Evolutionary conservation across 306 rosid genomes (phyloP).

Genomic region (Acacia confusa): DNA sequence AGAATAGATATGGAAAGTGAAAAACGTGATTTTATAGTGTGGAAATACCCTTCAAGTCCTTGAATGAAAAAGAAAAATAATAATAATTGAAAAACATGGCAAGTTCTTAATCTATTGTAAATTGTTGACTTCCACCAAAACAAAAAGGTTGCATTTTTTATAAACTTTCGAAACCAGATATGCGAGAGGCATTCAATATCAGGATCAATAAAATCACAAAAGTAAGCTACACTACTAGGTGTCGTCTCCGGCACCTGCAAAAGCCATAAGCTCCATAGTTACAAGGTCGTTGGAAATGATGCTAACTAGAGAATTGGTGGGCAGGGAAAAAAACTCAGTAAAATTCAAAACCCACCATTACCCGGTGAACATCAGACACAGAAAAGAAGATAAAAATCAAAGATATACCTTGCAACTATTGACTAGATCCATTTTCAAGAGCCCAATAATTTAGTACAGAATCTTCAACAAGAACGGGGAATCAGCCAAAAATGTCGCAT

Average conservation of each 20-base stretch:
- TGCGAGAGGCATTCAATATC: not conserved
- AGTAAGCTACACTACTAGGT: not conserved
- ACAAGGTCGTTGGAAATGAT: not conserved
- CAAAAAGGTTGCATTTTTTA: too few relatives aligned
- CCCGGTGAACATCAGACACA: not conserved
- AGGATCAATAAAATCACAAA: not conserved
- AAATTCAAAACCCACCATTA: not conserved
- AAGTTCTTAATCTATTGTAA: too few relatives aligned
- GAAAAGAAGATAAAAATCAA: not conserved
- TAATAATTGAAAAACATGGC: not conserved
- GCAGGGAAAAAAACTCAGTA: not conserved
- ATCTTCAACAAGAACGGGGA: constrained; percentile 40
- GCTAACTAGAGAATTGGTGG: not conserved
- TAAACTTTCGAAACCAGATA: not conserved
- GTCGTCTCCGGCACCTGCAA: not conserved
- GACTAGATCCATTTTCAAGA: constrained; percentile 63
- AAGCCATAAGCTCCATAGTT: not conserved
- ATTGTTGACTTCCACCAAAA: too few relatives aligned
- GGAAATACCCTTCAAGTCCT: not conserved
- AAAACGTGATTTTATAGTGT: not conserved
- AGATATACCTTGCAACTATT: constrained; percentile 73
- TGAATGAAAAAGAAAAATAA: not conserved
- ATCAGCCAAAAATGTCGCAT: constrained; percentile 24
- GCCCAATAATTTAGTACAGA: constrained; percentile 29
- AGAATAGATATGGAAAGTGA: not conserved